Percentiles rank a stretch among this genome's conserved stretches.
phyloP scores from a whole-genome alignment of 1,139 yeast species.

The Torulaspora globosa region DNA sequence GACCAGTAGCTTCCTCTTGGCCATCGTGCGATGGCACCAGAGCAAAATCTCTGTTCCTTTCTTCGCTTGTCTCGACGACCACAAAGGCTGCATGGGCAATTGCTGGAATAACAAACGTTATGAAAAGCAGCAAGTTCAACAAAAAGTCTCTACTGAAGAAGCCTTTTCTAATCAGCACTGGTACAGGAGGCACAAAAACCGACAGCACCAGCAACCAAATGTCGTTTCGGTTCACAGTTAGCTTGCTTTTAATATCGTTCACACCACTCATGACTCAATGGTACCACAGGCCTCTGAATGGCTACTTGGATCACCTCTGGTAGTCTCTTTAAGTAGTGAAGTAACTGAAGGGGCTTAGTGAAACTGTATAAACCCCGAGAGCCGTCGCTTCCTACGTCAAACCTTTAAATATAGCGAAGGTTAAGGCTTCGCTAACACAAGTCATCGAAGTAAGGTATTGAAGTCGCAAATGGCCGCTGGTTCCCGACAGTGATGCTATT shows the following conservation, averaged over 20 bases:
- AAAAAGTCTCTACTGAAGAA: slow-evolving; percentile 28
- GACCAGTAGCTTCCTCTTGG: slow-evolving; percentile 3
- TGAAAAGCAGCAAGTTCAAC: slow-evolving; percentile 24
- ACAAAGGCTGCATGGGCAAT: slow-evolving; percentile 31
- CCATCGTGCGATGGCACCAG: slow-evolving; percentile 7
- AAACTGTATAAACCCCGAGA: background rate
- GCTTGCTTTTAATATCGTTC: slow-evolving; percentile 3
- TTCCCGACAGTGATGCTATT: background rate
- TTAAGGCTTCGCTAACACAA: background rate
- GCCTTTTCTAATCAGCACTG: slow-evolving; percentile 30
- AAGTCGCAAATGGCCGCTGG: background rate
- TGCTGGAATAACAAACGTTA: slow-evolving; percentile 31
- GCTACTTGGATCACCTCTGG: background rate
- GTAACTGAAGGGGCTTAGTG: slow-evolving; percentile 2
- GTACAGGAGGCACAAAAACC: slow-evolving; percentile 29
- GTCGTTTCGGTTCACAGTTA: slow-evolving; percentile 29
- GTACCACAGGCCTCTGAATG: background rate
- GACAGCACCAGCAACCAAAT: slow-evolving; percentile 23
- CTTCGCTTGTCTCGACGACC: slow-evolving; percentile 27
- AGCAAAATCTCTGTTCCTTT: slow-evolving; percentile 17
- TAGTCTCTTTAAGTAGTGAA: background rate
- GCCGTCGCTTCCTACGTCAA: slow-evolving; percentile 4
- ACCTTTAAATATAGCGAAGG: background rate
- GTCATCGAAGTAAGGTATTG: background rate
- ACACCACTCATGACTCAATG: background rate